A percentile compares a stretch with the other conserved stretches of the same genome.
Conservation (phyloP, 495 filamentous ascomycete species). For the Cercophora samala region DNA sequence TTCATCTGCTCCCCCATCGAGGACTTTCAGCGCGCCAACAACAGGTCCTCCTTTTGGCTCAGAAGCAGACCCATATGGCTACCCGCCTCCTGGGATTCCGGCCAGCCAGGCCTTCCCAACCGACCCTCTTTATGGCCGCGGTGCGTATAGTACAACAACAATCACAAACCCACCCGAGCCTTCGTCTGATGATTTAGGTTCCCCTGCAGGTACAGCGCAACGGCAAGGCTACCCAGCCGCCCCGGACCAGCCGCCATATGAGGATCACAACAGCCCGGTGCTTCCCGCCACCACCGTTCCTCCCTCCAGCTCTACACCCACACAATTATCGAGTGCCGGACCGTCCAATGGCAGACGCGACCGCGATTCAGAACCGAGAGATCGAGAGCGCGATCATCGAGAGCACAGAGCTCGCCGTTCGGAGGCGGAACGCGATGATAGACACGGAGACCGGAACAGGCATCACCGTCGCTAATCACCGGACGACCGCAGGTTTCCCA, state of each 20-base stretch:
- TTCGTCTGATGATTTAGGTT: slow-evolving; percentile 52
- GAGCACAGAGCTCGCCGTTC: slow-evolving; percentile 12
- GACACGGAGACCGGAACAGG: slow-evolving; percentile 28
- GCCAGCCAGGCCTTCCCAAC: slow-evolving; percentile 37
- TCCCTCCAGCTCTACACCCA: slow-evolving; percentile 23
- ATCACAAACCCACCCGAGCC: slow-evolving; percentile 27
- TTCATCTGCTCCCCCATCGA: slow-evolving; percentile 22
- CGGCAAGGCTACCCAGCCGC: slow-evolving; percentile 36
- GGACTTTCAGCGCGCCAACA: slow-evolving; percentile 21
- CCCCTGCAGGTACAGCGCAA: slow-evolving; percentile 46
- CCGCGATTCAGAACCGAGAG: slow-evolving; percentile 41
- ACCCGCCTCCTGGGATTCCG: slow-evolving; percentile 32
- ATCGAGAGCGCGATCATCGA: slow-evolving; percentile 28
- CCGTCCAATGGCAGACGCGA: slow-evolving; percentile 38
- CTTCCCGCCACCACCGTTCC: slow-evolving; percentile 19
- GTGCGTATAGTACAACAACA: slow-evolving; percentile 37
- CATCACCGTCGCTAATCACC: slow-evolving; percentile 31
- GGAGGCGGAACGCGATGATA: slow-evolving; percentile 30
- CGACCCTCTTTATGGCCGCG: slow-evolving; percentile 52
- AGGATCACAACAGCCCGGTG: slow-evolving; percentile 24
- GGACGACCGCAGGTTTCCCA: slow-evolving; percentile 14
- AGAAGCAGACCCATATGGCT: slow-evolving; percentile 33
- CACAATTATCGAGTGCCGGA: slow-evolving; percentile 36
- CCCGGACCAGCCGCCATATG: slow-evolving; percentile 30
- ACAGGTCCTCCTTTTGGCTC: slow-evolving; percentile 25